Evolutionary conservation across 2,329 filamentous ascomycete species (phyloP).

Genomic region (Chrysoporthe cubensis): DNA sequence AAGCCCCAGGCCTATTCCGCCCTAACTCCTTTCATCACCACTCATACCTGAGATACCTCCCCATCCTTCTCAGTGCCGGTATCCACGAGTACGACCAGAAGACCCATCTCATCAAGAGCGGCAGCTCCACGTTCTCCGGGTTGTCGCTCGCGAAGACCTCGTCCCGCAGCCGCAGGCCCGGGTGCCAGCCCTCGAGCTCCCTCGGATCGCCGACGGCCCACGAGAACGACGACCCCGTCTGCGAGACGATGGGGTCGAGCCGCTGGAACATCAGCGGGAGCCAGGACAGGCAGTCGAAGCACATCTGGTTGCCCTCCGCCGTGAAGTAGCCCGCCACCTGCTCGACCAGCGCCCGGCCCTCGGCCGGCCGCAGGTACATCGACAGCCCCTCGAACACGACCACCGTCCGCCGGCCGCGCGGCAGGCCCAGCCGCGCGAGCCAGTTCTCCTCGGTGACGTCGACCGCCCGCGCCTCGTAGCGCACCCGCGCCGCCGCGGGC

Average conservation of each 20-base stretch:
- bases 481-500: conserved; percentile 9
- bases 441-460: conserved; percentile 27
- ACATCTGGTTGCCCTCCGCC: conserved; percentile 19
- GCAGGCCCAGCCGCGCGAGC: conserved; percentile 17
- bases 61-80: conserved; percentile 10
- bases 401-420: conserved; percentile 15
- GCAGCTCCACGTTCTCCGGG: conserved; percentile 12
- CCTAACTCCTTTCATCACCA: conserved; percentile 2
- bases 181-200: conserved; percentile 19
- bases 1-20: too few relatives aligned
- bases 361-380: conserved; percentile 25
- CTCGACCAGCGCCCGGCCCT: conserved; percentile 18
- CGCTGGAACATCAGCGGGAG: conserved; percentile 6
- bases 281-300: conserved; percentile 25
- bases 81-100: conserved; percentile 20
- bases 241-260: conserved; percentile 20
- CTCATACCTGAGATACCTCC: conserved; percentile 19
- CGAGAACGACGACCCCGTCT: conserved; percentile 15
- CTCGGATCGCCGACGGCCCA: conserved; percentile 22
- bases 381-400: conserved; percentile 29
- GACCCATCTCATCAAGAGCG: neutral
- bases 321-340: conserved; percentile 20
- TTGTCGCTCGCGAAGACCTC: conserved; percentile 8
- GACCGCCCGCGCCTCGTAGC: conserved; percentile 17
- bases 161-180: conserved; percentile 5